These are phyloP conservation scores for Pseudogymnoascus sp. DNA, from an alignment of 2,329 filamentous ascomycete genomes.

Conservation along the genomic window DNA sequence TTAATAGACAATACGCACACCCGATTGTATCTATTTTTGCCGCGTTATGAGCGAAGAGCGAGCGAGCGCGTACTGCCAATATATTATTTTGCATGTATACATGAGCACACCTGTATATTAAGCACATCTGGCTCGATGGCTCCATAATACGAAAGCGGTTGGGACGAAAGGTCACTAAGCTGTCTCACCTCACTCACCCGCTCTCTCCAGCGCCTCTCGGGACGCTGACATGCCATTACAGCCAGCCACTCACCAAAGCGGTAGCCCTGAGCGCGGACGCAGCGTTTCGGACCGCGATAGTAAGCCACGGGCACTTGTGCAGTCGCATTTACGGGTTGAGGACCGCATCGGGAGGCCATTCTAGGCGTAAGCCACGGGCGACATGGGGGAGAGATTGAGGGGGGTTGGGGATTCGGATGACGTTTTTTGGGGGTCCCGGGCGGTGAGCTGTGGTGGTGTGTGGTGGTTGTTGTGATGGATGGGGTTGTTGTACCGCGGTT, in stretches of 20 bases:
- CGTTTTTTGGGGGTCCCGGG: not conserved
- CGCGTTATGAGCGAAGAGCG: not conserved
- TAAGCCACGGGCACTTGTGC: not conserved
- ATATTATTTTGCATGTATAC: not conserved
- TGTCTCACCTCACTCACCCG: not conserved
- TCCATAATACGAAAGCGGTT: not conserved
- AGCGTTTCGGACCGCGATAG: not conserved
- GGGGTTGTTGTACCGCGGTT: not conserved
- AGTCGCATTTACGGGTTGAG: not conserved
- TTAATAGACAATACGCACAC: slow-evolving; percentile 8
- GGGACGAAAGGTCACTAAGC: not conserved
- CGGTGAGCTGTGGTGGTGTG: not conserved
- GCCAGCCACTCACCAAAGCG: not conserved
- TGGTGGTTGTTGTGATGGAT: no score
- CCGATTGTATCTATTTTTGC: not conserved
- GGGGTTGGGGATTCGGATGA: not conserved
- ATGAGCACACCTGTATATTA: not conserved
- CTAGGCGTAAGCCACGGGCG: not conserved
- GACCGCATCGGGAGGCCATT: not conserved
- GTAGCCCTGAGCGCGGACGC: slow-evolving; percentile 1
- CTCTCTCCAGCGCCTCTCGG: not conserved
- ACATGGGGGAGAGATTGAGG: not conserved
- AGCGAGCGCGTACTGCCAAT: not conserved
- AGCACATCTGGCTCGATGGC: not conserved
- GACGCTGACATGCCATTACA: not conserved